Base-by-base conservation (phyloP, 345 rosid species). In the Cardamine occulta region DNA sequence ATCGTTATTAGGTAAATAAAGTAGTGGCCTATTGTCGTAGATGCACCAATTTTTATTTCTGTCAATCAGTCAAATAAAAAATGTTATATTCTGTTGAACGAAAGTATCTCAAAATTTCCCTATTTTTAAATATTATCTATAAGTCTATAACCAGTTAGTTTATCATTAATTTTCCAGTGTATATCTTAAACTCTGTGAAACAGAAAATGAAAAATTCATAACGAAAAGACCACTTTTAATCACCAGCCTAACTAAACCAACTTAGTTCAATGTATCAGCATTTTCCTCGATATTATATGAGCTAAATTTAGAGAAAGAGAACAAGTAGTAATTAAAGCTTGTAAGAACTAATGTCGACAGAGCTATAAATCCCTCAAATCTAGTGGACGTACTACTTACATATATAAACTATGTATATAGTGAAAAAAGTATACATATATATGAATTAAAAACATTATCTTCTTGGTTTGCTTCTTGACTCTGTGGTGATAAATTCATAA, bases 341-440 rank as follows among this genome's bases (percentile, higher is more conserved):
- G 73, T 74, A 49, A 75, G 67, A 75, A 52, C 63, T 60, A 51
- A 61, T 76, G 79, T 69, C 70, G 74, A 61, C 63, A 61, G 44
- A 23, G 70, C 65, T 44, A 42, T 68, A 34, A 69, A 63, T 70
- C 31, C 31, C 39, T 69, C 58, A 70, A 62, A 76, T 62, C 80
- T 52, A 76, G 74, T 61, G 58, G 58, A 26, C 49, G 29, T 68
- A 68, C 39, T 10, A 21, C 63, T 66, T 58, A 4, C 0, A 14
- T 5, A 42, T 13, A 14, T 14, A 44, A 44, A 15, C 49, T 45
- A 52, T 62, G 40, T 62, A 47, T 9, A 48, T 48, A 49, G 48
- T 1, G 1, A 3, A 49, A 3, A 51, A 48, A n/a, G 1, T 42
- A 31, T 5, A 31, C 7, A 31, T 0, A 18, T 47, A 19, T 5